A percentile compares a stretch with the other conserved stretches of the same genome.
Conservation (phyloP, 1,284 basidiomycete species). For the Leccinum pallidistipes region DNA sequence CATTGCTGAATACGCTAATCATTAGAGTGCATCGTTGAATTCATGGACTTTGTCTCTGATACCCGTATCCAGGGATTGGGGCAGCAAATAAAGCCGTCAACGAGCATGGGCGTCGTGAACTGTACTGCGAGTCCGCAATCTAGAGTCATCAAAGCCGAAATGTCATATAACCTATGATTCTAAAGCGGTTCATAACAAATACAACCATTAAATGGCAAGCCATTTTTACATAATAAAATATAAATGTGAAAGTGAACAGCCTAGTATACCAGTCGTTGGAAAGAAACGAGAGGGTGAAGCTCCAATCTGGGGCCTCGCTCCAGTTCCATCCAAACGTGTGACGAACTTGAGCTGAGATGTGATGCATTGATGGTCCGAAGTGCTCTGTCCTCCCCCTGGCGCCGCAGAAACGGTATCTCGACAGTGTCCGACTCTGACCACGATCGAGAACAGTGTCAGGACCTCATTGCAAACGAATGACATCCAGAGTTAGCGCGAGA, state of each 20-base stretch:
- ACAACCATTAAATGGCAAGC: background rate
- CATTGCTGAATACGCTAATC: too few species aligned
- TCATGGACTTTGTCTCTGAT: too few species aligned
- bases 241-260: background rate
- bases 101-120: background rate
- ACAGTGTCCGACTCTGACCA: conserved; percentile 16
- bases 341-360: background rate
- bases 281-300: background rate
- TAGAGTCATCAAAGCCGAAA: background rate
- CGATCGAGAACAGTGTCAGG: conserved; percentile 18
- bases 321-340: background rate
- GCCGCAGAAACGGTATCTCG: background rate
- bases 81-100: background rate
- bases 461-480: conserved; percentile 3
- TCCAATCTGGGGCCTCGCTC: background rate
- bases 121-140: background rate
- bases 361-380: background rate
- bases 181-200: background rate
- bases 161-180: too few species aligned
- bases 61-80: too few species aligned
- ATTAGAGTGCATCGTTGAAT: too few species aligned
- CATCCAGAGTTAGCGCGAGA: background rate
- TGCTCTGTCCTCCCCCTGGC: background rate
- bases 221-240: background rate
- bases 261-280: conserved; percentile 1